Evolutionary conservation across 2,329 filamentous ascomycete genomes (phyloP), one percentile per base, ranked within the genome.

Genomic region (Trichoderma asperellum): DNA sequence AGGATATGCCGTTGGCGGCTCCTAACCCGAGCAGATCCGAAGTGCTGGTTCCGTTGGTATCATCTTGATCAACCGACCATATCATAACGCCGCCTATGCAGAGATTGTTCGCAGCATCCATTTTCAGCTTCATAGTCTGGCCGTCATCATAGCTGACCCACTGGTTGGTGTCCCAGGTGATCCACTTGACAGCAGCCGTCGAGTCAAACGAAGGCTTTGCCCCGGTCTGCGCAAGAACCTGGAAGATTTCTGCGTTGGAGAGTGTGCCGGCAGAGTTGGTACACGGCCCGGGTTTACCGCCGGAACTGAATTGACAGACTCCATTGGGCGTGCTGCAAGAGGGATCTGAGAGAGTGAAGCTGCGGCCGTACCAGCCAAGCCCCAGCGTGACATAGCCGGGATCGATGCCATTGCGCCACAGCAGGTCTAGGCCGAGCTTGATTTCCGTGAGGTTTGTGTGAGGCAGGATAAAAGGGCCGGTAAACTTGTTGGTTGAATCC

Each of bases 361-460:
- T 79, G 5, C 84, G 76, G 0, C 83, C 84, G 64, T 87, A 87
- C 59, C 78, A 80, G 0, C 83, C 83, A 0, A 85, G 66, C 0
- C 84, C 85, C 2, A 86, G 73, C 68, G 83, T 83, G 43, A 86
- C 73, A 70, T 85, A 83, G 3, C 62, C 56, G 0, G 81, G 78
- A 53, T 80, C 70, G 0, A 86, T 64, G 1, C 76, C 76, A 40
- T 78, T 80, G 63, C 77, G 81, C 81, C 81, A 85, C 0, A 86
- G 69, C 0, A 81, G 80, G 0, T 78, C 49, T 0, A 80, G 75
- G 2, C 77, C 74, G 4, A 76, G 76, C 1, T 71, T 66, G n/a
- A 85, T 83, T 52, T 85, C 83, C 0, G 73, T 73, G 1, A 85
- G 77, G 55, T 84, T 77, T 1, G 83, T 78, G 29, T 85, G 83